phyloP scores from a whole-genome alignment of 1,139 yeast species.

The Scheffersomyces illinoinensis region DNA sequence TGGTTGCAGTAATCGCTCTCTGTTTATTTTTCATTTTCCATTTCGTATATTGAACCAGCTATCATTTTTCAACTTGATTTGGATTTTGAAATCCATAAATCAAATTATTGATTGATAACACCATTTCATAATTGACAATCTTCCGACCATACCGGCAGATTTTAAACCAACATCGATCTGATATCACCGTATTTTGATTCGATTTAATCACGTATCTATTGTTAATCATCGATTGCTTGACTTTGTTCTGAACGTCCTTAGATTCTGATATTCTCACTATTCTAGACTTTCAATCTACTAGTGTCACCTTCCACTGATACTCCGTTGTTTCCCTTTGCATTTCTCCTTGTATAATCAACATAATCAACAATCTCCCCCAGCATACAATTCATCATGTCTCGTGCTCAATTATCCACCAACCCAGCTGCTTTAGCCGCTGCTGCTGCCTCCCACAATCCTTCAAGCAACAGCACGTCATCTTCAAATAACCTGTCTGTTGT shows the following conservation, averaged over 20 bases:
- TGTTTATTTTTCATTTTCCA: not conserved
- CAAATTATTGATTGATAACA: not conserved
- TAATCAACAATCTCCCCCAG: not conserved
- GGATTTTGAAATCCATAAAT: not conserved
- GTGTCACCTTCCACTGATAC: not conserved
- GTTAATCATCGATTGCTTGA: not conserved
- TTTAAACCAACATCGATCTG: not conserved
- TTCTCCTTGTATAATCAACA: not conserved
- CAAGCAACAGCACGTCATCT: slow-evolving; percentile 11
- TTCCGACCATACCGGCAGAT: too few relatives aligned
- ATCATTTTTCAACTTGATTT: not conserved
- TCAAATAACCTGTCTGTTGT: slow-evolving; percentile 32
- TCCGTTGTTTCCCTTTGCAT: not conserved
- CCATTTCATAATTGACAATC: not conserved
- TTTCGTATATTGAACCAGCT: not conserved
- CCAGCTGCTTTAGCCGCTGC: slow-evolving; percentile 46
- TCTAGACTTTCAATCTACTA: not conserved
- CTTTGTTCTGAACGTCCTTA: not conserved
- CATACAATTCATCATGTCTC: slow-evolving; percentile 16
- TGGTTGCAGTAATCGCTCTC: not conserved
- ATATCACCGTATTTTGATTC: not conserved
- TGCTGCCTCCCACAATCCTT: slow-evolving; percentile 31
- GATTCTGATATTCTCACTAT: not conserved
- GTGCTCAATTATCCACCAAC: slow-evolving; percentile 27
- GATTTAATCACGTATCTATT: not conserved